phyloP scores from a whole-genome alignment of 164 flowering plant species.

The Vitis cinerea region DNA sequence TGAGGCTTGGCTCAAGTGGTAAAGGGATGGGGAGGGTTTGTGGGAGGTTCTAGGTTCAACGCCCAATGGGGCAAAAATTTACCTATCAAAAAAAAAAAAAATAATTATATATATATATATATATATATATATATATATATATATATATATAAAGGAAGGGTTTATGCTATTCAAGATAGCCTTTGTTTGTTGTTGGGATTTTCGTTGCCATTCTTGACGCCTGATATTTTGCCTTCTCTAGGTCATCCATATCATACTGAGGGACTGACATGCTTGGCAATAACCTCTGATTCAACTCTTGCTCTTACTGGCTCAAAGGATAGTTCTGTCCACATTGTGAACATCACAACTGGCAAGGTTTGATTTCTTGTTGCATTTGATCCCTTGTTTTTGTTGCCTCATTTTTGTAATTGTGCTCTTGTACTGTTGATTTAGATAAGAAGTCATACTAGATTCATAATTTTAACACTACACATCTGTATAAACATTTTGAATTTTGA shows the following conservation, averaged over 20 bases:
- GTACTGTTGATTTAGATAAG: not conserved
- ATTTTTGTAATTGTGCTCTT: not conserved
- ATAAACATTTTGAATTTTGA: too few species aligned
- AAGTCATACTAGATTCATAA: not conserved
- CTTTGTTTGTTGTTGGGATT: not conserved
- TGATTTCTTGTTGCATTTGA: constrained; percentile 6
- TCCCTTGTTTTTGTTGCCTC: not conserved
- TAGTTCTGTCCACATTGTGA: constrained; percentile 69
- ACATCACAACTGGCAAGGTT: constrained; percentile 80
- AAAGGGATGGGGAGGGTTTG: too few species aligned
- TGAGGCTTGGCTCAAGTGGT: too few species aligned
- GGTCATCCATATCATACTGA: constrained; percentile 86
- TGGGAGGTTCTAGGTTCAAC: too few species aligned
- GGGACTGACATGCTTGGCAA: constrained; percentile 75
- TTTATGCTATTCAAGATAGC: not conserved
- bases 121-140: too few species aligned
- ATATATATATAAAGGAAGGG: too few species aligned
- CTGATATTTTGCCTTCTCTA: constrained; percentile 16
- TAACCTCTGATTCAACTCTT: constrained; percentile 69
- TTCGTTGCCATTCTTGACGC: not conserved
- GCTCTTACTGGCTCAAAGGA: constrained; percentile 82
- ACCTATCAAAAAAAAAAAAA: too few species aligned
- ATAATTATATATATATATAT: too few species aligned
- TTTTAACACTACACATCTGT: too few species aligned
- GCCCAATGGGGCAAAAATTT: too few species aligned